Evolutionary conservation across 768 basidiomycete species (phyloP), one percentile per base, ranked within the genome.

Genomic region (Tricholoma bakamatsutake): DNA sequence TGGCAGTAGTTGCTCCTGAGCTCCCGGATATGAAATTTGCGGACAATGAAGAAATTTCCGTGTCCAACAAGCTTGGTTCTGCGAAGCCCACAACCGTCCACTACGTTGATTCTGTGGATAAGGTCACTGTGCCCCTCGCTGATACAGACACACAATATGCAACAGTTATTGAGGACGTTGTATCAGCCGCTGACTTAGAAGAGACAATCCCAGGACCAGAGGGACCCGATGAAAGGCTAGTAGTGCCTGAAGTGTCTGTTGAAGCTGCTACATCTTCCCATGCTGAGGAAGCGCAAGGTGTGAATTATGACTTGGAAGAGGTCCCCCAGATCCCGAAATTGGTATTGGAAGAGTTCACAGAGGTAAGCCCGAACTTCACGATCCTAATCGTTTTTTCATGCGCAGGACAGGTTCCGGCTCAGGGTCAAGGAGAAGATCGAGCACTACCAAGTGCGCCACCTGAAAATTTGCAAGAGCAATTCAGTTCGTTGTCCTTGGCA

Each of bases 401-500:
- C 27, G 27, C 55, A 21, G 3, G 46, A 7, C 52, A 61, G 52
- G 24, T 51, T 40, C 28, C 56, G n/a, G 28, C 50, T 18, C 37
- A 33, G 42, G 33, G 37, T 1, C 47, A 31, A 39, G 42, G 55
- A 34, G 47, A 52, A 5, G 51, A 39, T 18, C 18, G 50, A 5
- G 42, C 39, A 39, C 52, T 50, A 13, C 52, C 50, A 10, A 43
- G 10, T 11, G 39, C 59, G 12, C 50, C 37, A n/a, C 30, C 39
- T 11, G 51, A 55, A 33, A 40, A 21, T 18, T 15, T 34, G 5
- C 42, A 53, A 40, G 66, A 69, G 30, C 62, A 66, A 42, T 66
- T 66, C n/a, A 63, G 63, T 52, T 71, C 71, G 1, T 66, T 67
- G 24, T 57, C 62, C n/a, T 71, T 69, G 71, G 66, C 66, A 2